These are phyloP conservation scores for Alternaria sp. DNA, from an alignment of 2,329 filamentous ascomycete genomes.

Conservation along the genomic window DNA sequence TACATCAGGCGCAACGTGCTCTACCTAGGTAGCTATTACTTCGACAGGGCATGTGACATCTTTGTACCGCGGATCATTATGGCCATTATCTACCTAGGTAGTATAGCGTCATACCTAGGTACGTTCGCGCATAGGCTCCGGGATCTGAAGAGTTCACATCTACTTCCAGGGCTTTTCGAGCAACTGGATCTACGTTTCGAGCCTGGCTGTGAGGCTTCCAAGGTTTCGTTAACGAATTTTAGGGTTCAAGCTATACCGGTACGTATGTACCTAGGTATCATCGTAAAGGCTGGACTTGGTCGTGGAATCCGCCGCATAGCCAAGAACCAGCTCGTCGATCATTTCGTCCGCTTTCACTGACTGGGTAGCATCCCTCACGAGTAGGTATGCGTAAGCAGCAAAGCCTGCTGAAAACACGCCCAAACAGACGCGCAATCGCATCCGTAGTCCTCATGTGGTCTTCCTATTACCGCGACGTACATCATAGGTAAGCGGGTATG, in stretches of 20 bases:
- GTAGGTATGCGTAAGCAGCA: too few relatives aligned
- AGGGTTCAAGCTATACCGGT: too few relatives aligned
- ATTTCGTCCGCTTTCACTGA: too few relatives aligned
- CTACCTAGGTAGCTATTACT: constrained; percentile 5
- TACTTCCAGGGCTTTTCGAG: constrained; percentile 9
- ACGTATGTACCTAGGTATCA: background rate
- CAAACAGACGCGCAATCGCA: too few relatives aligned
- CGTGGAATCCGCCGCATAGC: constrained; percentile 9
- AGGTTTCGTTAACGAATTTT: too few relatives aligned
- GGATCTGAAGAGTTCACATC: constrained; percentile 12
- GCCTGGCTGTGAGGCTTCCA: background rate
- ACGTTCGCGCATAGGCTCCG: constrained; percentile 21
- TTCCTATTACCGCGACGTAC: too few relatives aligned
- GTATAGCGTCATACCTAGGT: constrained; percentile 13
- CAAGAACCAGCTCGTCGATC: too few relatives aligned
- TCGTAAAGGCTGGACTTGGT: constrained; percentile 4
- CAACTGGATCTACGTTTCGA: background rate
- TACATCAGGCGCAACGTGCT: constrained; percentile 35
- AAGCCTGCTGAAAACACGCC: too few relatives aligned
- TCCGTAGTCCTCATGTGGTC: too few relatives aligned
- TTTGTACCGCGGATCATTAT: constrained; percentile 16
- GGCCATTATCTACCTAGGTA: background rate
- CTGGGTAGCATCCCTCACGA: too few relatives aligned
- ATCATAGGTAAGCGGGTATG: too few relatives aligned
- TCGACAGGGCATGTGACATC: constrained; percentile 11